Base-by-base conservation (phyloP, 2,329 filamentous ascomycete species). In the Ascochyta rabiei region DNA sequence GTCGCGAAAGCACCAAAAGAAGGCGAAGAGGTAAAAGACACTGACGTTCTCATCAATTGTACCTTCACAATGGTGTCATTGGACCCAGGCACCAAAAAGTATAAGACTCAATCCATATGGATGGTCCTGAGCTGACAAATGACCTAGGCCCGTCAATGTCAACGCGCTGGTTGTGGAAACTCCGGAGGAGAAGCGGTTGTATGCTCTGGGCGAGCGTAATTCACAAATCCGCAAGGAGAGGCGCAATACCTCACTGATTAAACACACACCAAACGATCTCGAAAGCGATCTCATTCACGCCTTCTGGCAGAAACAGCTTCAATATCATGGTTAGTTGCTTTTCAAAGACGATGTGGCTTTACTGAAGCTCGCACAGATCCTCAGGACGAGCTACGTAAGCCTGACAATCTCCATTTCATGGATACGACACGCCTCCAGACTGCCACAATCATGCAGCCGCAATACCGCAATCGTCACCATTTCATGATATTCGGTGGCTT, bases 401-500 rank as follows among this genome's bases (percentile, higher is more conserved):
- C 86, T 6, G 66, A 77, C 30, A 86, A 87, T 60, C 81, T 84
- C 2, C 74, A 82, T 33, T 83, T 81, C 66, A 90, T 91, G 82
- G 79, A 85, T 57, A 81, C 83, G 61, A 85, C 86, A 1, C 78
- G 79, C 30, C 82, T 90, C 28, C 83, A 84, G 64, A 86, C 86
- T 2, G 86, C 88, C 10, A 84, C 82, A 63, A 89, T 91, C 61
- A 91, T 91, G 88, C 88, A 90, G 69, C 89, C 89, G 0, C 87
- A 89, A 71, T 84, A 86, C 70, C 82, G 86, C 42, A 88, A 88
- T 71, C 75, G 86, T 2, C 87, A 90, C 72, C 86, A 89, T 65
- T 89, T 89, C 72, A 90, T 90, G 88, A 89, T 91, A 49, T 91
- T 91, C 65, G 89, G 89, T 46, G 89, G 89, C 13, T 90, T 88